phyloP scores from a whole-genome alignment of 306 rosid genomes.

The Malus fusca region DNA sequence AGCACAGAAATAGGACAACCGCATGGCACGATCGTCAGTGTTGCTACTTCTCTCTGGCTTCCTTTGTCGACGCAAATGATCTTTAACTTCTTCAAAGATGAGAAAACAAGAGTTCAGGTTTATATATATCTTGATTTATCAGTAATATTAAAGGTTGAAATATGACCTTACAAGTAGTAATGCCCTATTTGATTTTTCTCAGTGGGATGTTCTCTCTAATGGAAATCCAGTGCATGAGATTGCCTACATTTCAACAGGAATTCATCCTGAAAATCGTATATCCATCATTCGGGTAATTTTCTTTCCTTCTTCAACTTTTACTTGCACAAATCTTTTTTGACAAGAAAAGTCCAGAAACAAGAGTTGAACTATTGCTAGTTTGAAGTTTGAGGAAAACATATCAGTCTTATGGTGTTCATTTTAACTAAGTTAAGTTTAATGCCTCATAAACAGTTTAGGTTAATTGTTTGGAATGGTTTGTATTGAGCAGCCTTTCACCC shows the following conservation, averaged over 20 bases:
- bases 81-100: slow-evolving; percentile 40
- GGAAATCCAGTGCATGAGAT: slow-evolving; percentile 29
- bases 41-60: slow-evolving; percentile 54
- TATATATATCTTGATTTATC: neutral
- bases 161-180: neutral
- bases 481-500: too few species aligned
- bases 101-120: slow-evolving; percentile 42
- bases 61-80: slow-evolving; percentile 28
- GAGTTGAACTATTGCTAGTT: too few species aligned
- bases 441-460: too few species aligned
- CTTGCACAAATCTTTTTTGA: too few species aligned
- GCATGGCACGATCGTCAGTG: slow-evolving; percentile 31
- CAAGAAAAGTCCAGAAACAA: neutral
- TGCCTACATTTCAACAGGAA: slow-evolving; percentile 42
- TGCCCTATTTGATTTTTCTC: neutral
- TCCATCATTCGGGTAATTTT: slow-evolving; percentile 44
- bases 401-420: too few species aligned
- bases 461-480: too few species aligned
- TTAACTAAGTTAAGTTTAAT: neutral
- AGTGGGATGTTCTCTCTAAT: slow-evolving; percentile 64
- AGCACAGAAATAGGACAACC: slow-evolving; percentile 32
- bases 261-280: slow-evolving; percentile 36
- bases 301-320: neutral
- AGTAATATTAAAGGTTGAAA: neutral
- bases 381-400: too few species aligned